A percentile compares a stretch with the other conserved stretches of the same genome.
Evolutionary conservation across 805 yeast species (phyloP).

Genomic region (Starmerella bombi): DNA sequence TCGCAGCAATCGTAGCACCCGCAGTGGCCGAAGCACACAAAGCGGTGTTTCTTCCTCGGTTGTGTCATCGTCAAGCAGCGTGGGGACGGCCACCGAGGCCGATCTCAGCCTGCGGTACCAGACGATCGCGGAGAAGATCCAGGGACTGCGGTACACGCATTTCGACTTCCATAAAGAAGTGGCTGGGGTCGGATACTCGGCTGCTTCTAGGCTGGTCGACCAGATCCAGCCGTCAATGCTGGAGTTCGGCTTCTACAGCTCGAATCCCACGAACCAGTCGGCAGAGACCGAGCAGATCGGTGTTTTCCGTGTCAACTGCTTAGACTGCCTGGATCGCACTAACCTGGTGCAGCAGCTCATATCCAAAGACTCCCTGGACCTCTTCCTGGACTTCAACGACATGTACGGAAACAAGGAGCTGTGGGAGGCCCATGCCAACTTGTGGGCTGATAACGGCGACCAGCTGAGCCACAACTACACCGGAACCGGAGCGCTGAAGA

Average conservation of each 20-base stretch:
- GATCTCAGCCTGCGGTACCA: slow-evolving; percentile 18
- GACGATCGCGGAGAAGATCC: slow-evolving; percentile 8
- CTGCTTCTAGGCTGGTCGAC: slow-evolving; percentile 59
- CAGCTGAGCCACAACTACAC: slow-evolving; percentile 91
- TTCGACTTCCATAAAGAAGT: slow-evolving; percentile 94
- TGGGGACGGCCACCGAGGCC: slow-evolving; percentile 16
- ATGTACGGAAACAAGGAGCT: slow-evolving; percentile 38
- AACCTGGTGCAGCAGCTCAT: slow-evolving; percentile 69
- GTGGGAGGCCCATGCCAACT: slow-evolving; percentile 59
- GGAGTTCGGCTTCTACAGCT: slow-evolving; percentile 72
- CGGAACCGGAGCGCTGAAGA: slow-evolving; percentile 92
- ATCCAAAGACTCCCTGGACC: slow-evolving; percentile 51
- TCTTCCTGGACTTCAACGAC: slow-evolving; percentile 35
- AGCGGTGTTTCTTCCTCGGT: background rate
- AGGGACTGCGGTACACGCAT: slow-evolving; percentile 47
- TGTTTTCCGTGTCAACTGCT: slow-evolving; percentile 81
- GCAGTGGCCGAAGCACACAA: slow-evolving; percentile 25
- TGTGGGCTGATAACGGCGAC: slow-evolving; percentile 99
- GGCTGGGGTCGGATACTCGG: slow-evolving; percentile 64
- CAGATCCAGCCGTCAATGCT: slow-evolving; percentile 51
- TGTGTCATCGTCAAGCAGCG: slow-evolving; percentile 4
- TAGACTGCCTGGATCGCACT: slow-evolving; percentile 91
- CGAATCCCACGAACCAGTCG: slow-evolving; percentile 37
- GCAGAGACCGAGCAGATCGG: slow-evolving; percentile 71
- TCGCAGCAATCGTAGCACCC: slow-evolving; percentile 34